Evolutionary conservation across 2,329 filamentous ascomycete genomes (phyloP), one percentile per base, ranked within the genome.

Genomic region (Talaromyces sp.): DNA sequence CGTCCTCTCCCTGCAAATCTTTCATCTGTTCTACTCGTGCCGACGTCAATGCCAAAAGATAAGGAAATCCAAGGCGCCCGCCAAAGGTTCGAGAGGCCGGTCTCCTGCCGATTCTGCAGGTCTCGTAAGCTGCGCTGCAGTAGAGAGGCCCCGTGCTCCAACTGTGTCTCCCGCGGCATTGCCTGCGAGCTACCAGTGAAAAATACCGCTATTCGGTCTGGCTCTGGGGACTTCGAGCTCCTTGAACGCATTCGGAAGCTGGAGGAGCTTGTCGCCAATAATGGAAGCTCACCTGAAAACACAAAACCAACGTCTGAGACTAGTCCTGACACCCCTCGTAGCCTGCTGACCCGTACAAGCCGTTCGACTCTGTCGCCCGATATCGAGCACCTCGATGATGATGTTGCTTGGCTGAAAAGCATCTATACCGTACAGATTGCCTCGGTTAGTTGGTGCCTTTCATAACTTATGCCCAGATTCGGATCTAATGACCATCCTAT

Each of bases 71-170:
- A 25, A 25, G 46, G 15, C 1, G 19, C 46, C 28, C 46, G 46
- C 46, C 46, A 51, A 51, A n/a, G 19, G 19, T 15, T 41, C 3
- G 39, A 41, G 8, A 41, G 39, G 19, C 46, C 46, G 6, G 46
- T 51, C 5, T 51, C 46, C 28, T 51, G 46, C 28, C 46, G 46
- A 10, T 51, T 21, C 46, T 51, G 46, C 46, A 51, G 46, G 46
- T 51, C 46, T 17, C 33, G 46, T 10, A 51, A 51, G 33, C 46
- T 51, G 46, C 46, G 25, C 15, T 51, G 46, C 31, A 51, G 28
- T 15, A n/a, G 46, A 36, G 46, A 51, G 28, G 15, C 17, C 5
- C 46, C 46, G 17, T 51, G 46, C 17, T 51, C 46, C 31, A 51
- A 51, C 33, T 51, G 46, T 21, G 46, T 21, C 28, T 51, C 46